Base-by-base conservation (phyloP, 1,139 yeast genomes). In the Hemisphaericaspora xylofermentans region DNA sequence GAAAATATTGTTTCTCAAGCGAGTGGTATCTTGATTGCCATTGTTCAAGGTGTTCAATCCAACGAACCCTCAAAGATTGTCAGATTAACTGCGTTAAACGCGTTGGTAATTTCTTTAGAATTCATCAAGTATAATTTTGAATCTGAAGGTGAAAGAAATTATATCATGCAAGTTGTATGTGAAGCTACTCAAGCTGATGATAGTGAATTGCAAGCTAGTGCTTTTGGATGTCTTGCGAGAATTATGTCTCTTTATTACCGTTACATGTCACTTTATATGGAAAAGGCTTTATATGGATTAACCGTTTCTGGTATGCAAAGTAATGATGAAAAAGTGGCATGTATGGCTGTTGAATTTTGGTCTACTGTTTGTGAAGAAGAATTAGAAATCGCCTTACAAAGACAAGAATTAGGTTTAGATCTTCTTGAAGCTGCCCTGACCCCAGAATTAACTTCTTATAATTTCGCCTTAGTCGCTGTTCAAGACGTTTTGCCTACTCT, bases 301-400 rank as follows among this genome's bases (percentile, higher is more conserved):
- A 91, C 98, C 1, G 91, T 91, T 35, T 71, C 82, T 24, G 98
- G 98, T 32, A 93, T 93, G 97, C 86, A 84, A 64, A 83, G 91
- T 46, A 62, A 71, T 26, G 88, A 88, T 64, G 96, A 88, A 58
- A 80, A 80, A 56, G 98, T 93, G 27, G 88, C 97, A 1, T 88
- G 97, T 62, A 91, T 93, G 96, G 98, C 98, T 19, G 95, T 93
- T 40, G 98, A 93, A 67, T 93, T 93, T 62, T 93, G 98, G 98
- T 83, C 94, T 45, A 88, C 98, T 22, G 94, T 93, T 16, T 89
- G 98, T 68, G 98, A 93, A 68, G 97, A 87, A 60, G 98, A 94
- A 63, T 74, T 87, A 49, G 96, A 88, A 49, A 82, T 88, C 46
- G 78, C 83, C 13, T 66, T 81, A 46, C 87, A 83, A 56, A 71